These are phyloP conservation scores for Entrophospora sp. DNA, from an alignment of 192 early-diverging fungal genomes.

Conservation along the genomic window DNA sequence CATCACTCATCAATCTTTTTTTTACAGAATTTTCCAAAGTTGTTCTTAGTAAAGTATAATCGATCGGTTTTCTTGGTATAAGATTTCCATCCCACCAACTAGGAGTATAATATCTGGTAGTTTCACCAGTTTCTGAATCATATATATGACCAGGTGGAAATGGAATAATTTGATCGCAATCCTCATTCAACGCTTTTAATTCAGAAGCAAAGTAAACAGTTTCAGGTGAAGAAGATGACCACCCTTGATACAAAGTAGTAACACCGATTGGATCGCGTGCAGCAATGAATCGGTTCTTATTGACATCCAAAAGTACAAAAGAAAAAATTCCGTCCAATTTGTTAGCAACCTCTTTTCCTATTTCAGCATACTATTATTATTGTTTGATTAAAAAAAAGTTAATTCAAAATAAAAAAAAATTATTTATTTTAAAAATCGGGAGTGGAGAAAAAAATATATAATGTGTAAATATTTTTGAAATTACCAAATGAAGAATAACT, in stretches of 20 bases:
- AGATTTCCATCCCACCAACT: conserved; percentile 73
- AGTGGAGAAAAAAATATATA: not conserved
- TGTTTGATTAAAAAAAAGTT: not conserved
- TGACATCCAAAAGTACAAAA: conserved; percentile 83
- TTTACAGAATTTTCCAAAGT: conserved; percentile 80
- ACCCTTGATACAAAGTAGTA: conserved; percentile 95
- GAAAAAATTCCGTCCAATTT: conserved; percentile 96
- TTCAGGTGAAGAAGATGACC: conserved; percentile 68
- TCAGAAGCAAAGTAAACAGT: conserved; percentile 92
- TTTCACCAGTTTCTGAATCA: conserved; percentile 66
- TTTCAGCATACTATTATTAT: conserved; percentile 67
- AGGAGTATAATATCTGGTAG: conserved; percentile 83
- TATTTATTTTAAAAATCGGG: not conserved
- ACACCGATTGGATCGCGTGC: conserved; percentile 97
- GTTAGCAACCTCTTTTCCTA: conserved; percentile 70
- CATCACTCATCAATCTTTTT: conserved; percentile 97
- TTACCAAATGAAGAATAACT: conserved; percentile 85
- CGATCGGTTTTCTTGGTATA: conserved; percentile 42
- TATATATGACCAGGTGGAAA: conserved; percentile 98
- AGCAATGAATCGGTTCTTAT: conserved; percentile 74
- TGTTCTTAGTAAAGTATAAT: conserved; percentile 70
- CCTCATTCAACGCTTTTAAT: conserved; percentile 92
- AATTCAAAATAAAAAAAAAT: not conserved
- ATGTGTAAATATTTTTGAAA: conserved; percentile 4
- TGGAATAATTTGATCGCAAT: conserved; percentile 93